A percentile compares a stretch with the other conserved stretches of the same genome.
Conservation (phyloP, 352 stramenopile species). For the Pythium phragmiticola region DNA sequence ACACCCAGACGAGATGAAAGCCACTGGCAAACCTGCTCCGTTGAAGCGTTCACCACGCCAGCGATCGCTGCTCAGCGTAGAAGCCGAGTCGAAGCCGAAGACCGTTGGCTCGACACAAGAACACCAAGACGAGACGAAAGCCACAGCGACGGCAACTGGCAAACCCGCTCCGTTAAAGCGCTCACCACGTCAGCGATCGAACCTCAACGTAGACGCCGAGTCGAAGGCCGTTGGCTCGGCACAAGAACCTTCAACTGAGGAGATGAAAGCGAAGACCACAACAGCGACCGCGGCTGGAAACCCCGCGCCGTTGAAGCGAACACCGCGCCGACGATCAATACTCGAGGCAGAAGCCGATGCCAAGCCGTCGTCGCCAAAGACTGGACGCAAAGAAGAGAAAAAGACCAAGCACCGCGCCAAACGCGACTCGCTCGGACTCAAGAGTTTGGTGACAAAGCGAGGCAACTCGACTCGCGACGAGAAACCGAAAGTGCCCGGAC, state of each 20-base stretch:
- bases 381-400: conserved; percentile 3
- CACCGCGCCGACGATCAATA: conserved; percentile 1
- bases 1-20: neutral
- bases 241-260: neutral
- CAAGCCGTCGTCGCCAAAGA: conserved; percentile 11
- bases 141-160: neutral
- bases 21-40: neutral
- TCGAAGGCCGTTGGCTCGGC: neutral
- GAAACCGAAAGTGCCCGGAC: neutral
- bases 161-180: neutral
- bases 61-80: neutral
- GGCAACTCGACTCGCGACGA: conserved; percentile 4
- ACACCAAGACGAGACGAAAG: neutral
- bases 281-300: neutral
- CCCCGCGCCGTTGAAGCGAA: conserved; percentile 1
- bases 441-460: conserved; percentile 16
- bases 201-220: conserved; percentile 1
- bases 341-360: neutral
- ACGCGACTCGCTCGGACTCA: conserved; percentile 23
- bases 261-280: neutral
- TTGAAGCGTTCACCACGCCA: neutral
- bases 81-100: neutral
- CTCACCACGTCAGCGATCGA: neutral
- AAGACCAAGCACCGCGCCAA: conserved; percentile 6
- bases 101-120: neutral